A percentile compares a stretch with the other conserved stretches of the same genome.
Conservation (phyloP, 495 filamentous ascomycete species). For the Talaromyces nanjingensis region DNA sequence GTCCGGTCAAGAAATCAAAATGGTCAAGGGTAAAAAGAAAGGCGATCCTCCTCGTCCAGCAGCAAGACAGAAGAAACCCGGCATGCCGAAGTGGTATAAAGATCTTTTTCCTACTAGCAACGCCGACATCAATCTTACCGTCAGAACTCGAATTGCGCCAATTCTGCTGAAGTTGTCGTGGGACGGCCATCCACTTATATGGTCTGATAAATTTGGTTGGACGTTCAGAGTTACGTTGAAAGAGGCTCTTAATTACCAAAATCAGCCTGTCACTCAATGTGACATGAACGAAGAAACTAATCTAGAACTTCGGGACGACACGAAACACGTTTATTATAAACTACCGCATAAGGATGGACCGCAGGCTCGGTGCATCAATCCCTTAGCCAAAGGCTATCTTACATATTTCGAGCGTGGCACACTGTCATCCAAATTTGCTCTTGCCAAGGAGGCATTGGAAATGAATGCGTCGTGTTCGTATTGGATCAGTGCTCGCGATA, state of each 20-base stretch:
- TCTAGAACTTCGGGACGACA: constrained; percentile 56
- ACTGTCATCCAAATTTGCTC: constrained; percentile 75
- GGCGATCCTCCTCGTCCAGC: constrained; percentile 68
- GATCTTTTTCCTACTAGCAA: constrained; percentile 66
- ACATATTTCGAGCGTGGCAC: constrained; percentile 85
- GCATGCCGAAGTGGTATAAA: constrained; percentile 95
- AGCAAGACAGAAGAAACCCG: constrained; percentile 82
- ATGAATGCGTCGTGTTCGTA: constrained; percentile 99
- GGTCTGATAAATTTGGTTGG: constrained; percentile 91
- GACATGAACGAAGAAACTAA: constrained; percentile 71
- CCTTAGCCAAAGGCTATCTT: constrained; percentile 85
- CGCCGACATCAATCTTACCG: constrained; percentile 65
- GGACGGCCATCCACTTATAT: constrained; percentile 83
- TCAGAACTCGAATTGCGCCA: constrained; percentile 82
- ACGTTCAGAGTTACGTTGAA: constrained; percentile 69
- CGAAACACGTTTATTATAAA: constrained; percentile 70
- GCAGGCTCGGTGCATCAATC: constrained; percentile 70
- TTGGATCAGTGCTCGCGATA: constrained; percentile 91
- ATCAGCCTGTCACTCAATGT: constrained; percentile 63
- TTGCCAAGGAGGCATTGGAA: constrained; percentile 89
- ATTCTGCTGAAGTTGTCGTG: constrained; percentile 78
- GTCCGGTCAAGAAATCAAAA: constrained; percentile 84
- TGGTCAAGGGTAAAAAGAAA: constrained; percentile 87
- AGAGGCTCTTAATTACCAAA: constrained; percentile 56
- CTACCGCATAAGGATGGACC: constrained; percentile 95